Conservation (phyloP, 345 rosid species). For the Ailanthus altissimus region DNA sequence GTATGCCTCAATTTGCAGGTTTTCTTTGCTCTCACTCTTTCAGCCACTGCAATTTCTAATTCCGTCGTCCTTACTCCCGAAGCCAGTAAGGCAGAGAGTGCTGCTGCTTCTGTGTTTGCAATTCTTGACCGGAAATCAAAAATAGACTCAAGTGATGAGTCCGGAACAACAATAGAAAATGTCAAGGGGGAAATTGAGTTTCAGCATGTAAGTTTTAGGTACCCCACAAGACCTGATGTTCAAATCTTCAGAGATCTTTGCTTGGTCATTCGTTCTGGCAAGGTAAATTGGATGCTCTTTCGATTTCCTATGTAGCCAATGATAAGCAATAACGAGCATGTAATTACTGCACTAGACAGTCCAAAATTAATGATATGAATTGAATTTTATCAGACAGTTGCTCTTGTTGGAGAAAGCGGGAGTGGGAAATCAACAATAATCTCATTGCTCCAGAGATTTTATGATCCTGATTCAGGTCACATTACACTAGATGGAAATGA, state of each 20-base stretch:
- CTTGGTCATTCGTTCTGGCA: constrained; percentile 39
- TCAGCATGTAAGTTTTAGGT: constrained; percentile 29
- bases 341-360: no score
- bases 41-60: constrained; percentile 32
- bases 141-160: constrained; percentile 34
- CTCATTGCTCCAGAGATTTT: constrained; percentile 44
- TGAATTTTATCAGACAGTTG: constrained; percentile 36
- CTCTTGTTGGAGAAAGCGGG: constrained; percentile 52
- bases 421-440: constrained; percentile 48
- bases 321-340: no score
- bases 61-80: constrained; percentile 38
- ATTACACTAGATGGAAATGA: constrained; percentile 35
- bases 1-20: no score
- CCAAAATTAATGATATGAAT: background rate
- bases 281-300: constrained; percentile 25
- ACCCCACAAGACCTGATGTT: constrained; percentile 42
- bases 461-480: constrained; percentile 30
- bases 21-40: no score
- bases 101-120: constrained; percentile 42
- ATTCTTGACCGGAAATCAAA: constrained; percentile 39
- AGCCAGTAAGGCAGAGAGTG: constrained; percentile 37
- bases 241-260: constrained; percentile 42
- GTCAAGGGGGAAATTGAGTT: constrained; percentile 45
- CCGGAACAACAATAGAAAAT: constrained; percentile 31
- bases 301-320: no score